phyloP scores from a whole-genome alignment of 257 asterid genomes.

The Anisodus tanguticus region DNA sequence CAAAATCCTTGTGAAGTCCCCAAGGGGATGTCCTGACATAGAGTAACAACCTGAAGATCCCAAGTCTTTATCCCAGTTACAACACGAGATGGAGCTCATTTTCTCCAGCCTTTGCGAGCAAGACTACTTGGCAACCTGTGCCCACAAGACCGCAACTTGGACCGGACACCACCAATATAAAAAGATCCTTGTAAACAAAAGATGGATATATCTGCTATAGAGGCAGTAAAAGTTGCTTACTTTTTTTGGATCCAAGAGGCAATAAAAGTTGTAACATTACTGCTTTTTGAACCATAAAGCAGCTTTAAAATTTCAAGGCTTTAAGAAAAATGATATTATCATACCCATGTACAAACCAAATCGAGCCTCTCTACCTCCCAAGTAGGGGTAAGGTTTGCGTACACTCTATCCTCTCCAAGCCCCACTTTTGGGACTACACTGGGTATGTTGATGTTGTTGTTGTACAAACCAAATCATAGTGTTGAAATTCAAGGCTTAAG shows the following conservation, averaged over 20 bases:
- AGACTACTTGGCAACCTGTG: neutral
- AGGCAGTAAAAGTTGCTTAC: neutral
- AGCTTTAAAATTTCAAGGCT: neutral
- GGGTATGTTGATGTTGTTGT: no score
- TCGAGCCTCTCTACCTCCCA: neutral
- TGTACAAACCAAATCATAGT: neutral
- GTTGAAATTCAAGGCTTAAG: slow-evolving; percentile 3
- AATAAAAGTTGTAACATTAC: neutral
- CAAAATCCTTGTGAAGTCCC: slow-evolving; percentile 2
- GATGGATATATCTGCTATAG: neutral
- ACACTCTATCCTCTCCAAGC: no score
- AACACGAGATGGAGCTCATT: neutral
- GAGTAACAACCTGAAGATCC: slow-evolving; percentile 2
- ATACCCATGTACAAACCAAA: neutral
- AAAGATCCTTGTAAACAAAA: neutral
- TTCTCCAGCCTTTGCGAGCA: slow-evolving; percentile 3
- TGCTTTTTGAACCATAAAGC: slow-evolving; percentile 38
- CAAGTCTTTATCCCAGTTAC: neutral
- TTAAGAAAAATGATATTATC: neutral
- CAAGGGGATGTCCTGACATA: slow-evolving; percentile 15
- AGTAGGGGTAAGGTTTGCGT: no score
- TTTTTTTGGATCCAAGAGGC: neutral
- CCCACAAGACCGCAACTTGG: slow-evolving; percentile 13
- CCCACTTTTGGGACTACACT: no score
- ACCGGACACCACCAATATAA: neutral